Base-by-base conservation (phyloP, 108 stramenopile genomes). In the Nitzschia inconspicua region DNA sequence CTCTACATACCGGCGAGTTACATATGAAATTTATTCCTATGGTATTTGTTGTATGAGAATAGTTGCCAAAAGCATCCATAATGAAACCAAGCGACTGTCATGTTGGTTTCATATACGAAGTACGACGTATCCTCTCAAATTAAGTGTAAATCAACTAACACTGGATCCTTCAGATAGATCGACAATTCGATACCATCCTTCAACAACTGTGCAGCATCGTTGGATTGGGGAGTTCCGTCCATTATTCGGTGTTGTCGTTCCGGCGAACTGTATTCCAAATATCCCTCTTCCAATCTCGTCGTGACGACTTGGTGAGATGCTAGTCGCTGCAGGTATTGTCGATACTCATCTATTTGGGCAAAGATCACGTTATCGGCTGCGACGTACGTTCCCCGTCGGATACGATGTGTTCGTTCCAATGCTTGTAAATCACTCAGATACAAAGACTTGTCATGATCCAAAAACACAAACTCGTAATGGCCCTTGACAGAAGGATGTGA, bases 361-460 rank as follows among this genome's bases (percentile, higher is more conserved):
- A 87, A 83, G 13, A 96, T 7, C 2, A 96, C 89, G 78, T 96
- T 96, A 59, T 96, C 95, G 3, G 95, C 95, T 19, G 84, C 84
- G 4, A 96, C 92, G 55, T 66, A 63, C 3, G 73, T 63, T 10
- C 86, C 85, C 3, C 44, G 19, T 19, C 57, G 47, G 9, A 90
- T 70, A 48, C 77, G 44, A 4, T 69, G 68, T 1, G 60, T 47
- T 5, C 27, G 10, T 65, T 91, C 87, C n/a, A 93, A 50, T 37
- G 71, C 63, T 43, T 59, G 43, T 19, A 96, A 54, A 68, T 93
- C 88, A 0, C 73, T 23, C 36, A 84, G 73, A 71, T 96, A 96
- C 2, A 68, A 43, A 34, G 84, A 82, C 61, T 96, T 96, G 60
- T 91, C 91, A 58, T 96, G 95, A 80, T 96, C 95, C 14, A 96